Evolutionary conservation across 345 rosid species (phyloP).

Genomic region (Sisymbrium altissimum): DNA sequence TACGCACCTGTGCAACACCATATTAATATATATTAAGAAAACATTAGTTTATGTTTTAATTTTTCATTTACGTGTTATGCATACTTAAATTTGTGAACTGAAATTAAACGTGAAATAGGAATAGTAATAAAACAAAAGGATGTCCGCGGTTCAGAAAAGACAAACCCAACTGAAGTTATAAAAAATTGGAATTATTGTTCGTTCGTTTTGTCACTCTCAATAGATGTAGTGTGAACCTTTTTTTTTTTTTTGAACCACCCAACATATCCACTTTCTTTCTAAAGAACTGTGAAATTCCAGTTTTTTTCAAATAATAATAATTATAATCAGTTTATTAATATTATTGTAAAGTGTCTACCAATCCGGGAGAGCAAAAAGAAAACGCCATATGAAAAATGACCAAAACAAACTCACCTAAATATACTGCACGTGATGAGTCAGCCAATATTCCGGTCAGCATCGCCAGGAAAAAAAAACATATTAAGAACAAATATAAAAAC

Average conservation of each 20-base stretch:
- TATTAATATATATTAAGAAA: not conserved
- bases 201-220: not conserved
- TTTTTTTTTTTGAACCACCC: not conserved
- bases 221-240: not conserved
- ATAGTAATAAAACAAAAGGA: not conserved
- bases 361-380: constrained; percentile 20
- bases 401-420: constrained; percentile 40
- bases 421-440: constrained; percentile 40
- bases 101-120: not conserved
- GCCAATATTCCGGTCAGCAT: constrained; percentile 33
- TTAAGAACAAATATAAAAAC: not conserved
- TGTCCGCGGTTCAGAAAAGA: not conserved
- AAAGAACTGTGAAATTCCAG: not conserved
- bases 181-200: not conserved
- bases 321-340: not conserved
- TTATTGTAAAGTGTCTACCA: constrained; percentile 9
- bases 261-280: not conserved
- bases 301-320: not conserved
- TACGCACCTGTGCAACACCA: constrained; percentile 62
- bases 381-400: constrained; percentile 31
- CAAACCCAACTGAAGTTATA: not conserved
- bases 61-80: not conserved
- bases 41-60: not conserved
- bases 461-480: constrained; percentile 1
- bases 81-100: not conserved